phyloP scores from a whole-genome alignment of 140 eudicot genomes.

The Anethum foeniculum region DNA sequence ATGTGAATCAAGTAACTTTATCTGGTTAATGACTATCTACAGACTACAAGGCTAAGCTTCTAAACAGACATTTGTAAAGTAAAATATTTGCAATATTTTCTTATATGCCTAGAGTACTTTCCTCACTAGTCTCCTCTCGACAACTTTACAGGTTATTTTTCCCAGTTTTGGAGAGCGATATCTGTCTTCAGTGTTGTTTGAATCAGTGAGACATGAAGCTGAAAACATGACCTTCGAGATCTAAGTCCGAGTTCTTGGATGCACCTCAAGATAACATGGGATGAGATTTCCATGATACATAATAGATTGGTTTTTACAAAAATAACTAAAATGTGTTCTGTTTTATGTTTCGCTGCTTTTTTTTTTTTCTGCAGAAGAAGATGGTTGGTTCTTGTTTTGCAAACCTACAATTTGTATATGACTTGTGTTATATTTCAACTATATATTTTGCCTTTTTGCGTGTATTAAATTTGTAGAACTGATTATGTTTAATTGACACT shows the following conservation, averaged over 20 bases:
- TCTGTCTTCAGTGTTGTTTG: conserved; percentile 10
- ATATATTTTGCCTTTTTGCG: not conserved
- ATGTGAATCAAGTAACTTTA: not conserved
- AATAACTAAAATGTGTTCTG: not conserved
- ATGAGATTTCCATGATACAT: not conserved
- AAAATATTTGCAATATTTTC: not conserved
- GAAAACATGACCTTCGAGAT: conserved; percentile 8
- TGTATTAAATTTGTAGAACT: not conserved
- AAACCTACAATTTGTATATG: not conserved
- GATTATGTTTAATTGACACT: no score
- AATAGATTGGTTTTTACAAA: not conserved
- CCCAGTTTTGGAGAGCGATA: conserved; percentile 16
- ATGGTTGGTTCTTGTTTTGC: not conserved
- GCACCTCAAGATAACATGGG: not conserved
- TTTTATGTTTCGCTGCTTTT: not conserved
- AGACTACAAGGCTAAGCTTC: not conserved
- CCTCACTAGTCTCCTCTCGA: not conserved
- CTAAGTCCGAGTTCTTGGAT: not conserved
- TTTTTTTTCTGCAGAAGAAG: not conserved
- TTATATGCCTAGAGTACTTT: not conserved
- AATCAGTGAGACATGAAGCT: conserved; percentile 11
- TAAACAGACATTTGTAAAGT: no score
- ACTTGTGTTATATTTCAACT: not conserved
- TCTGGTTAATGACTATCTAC: not conserved
- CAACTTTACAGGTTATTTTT: conserved; percentile 13